phyloP scores from a whole-genome alignment of 768 basidiomycete genomes.

The Lentinula raphanica region DNA sequence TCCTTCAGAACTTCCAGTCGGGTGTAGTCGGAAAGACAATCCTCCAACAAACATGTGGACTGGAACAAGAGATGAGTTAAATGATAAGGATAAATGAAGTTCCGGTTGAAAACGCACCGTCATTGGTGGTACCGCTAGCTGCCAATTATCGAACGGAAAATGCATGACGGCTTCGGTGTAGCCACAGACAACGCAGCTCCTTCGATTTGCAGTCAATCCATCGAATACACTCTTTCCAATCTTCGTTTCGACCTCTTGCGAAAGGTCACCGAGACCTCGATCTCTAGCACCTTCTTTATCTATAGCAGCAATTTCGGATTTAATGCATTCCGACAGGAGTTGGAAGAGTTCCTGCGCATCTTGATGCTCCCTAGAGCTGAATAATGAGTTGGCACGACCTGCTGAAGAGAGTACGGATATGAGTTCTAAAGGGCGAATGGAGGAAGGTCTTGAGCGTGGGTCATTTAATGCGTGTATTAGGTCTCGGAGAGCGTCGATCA shows the following conservation, averaged over 20 bases:
- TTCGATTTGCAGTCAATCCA: conserved; percentile 83
- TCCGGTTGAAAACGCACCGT: conserved; percentile 37
- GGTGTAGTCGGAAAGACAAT: conserved; percentile 86
- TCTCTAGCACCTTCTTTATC: conserved; percentile 67
- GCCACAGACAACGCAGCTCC: conserved; percentile 85
- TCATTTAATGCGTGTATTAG: conserved; percentile 67
- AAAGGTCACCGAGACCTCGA: conserved; percentile 62
- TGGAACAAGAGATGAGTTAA: conserved; percentile 21
- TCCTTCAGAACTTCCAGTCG: conserved; percentile 84
- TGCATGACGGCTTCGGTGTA: conserved; percentile 95
- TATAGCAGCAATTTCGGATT: conserved; percentile 74
- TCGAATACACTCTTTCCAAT: conserved; percentile 76
- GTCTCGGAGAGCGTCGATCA: conserved; percentile 74
- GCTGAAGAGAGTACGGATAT: conserved; percentile 62
- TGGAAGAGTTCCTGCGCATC: conserved; percentile 99
- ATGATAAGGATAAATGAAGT: conserved; percentile 8
- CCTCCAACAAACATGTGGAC: conserved; percentile 68
- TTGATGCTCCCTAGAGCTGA: conserved; percentile 91
- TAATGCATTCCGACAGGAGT: conserved; percentile 83
- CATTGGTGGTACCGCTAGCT: conserved; percentile 65
- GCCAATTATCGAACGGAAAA: conserved; percentile 83
- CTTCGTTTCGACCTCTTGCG: conserved; percentile 19
- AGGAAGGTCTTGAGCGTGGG: conserved; percentile 48
- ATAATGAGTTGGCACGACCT: conserved; percentile 55
- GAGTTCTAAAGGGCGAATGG: conserved; percentile 69